These are phyloP conservation scores for Cryptosporidium ryanae DNA, from an alignment of 169 alveolate genomes.

Conservation along the genomic window DNA sequence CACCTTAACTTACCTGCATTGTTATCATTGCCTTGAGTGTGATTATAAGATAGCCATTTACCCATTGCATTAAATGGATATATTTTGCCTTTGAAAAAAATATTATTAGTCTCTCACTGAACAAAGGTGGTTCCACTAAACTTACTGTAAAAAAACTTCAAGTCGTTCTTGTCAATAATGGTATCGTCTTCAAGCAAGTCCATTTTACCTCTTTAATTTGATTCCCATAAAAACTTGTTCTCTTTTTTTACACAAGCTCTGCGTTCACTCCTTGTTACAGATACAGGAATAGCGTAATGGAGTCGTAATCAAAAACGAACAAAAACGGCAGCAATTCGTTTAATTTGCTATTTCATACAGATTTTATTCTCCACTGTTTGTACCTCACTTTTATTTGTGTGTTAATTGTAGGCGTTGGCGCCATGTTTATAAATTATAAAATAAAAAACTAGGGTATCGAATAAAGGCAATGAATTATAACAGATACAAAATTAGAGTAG, in stretches of 20 bases:
- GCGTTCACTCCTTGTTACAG: neutral
- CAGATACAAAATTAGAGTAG: too few species aligned
- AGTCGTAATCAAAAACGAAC: neutral
- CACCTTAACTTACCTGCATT: neutral
- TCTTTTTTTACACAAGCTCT: neutral
- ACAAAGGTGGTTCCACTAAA: neutral
- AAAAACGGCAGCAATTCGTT: too few species aligned
- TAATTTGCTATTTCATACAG: too few species aligned
- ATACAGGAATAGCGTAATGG: too few species aligned
- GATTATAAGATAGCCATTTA: conserved; percentile 43
- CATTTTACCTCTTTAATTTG: neutral
- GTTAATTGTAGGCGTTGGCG: too few species aligned
- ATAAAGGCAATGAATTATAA: too few species aligned
- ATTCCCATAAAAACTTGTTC: neutral
- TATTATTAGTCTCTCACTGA: neutral
- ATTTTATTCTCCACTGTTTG: too few species aligned
- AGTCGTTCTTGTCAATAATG: conserved; percentile 50
- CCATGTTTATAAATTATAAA: too few species aligned
- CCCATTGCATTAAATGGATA: conserved; percentile 50
- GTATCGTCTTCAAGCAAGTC: conserved; percentile 13
- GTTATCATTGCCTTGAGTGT: too few species aligned
- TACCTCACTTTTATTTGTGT: too few species aligned
- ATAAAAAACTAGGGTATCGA: too few species aligned
- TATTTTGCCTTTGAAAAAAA: conserved; percentile 12
- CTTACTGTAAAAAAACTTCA: conserved; percentile 71